These are phyloP conservation scores for Centrapalus pauciflorus DNA, from an alignment of 129 eudicot species.

Conservation along the genomic window DNA sequence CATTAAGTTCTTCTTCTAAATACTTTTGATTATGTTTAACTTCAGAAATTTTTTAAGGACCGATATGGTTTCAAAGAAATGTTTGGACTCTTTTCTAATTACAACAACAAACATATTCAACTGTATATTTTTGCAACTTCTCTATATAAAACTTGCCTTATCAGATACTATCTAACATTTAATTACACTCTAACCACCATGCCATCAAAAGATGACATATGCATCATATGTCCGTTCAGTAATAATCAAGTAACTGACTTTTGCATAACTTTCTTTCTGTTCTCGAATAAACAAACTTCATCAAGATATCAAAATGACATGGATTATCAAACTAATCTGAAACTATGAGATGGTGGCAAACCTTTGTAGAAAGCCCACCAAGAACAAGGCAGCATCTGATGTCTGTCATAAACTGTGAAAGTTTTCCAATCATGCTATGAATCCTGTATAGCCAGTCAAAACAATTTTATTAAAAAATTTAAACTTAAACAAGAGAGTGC, in stretches of 20 bases:
- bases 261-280: no score
- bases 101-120: neutral
- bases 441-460: conserved; percentile 50
- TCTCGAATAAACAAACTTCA: no score
- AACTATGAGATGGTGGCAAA: conserved; percentile 21
- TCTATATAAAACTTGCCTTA: neutral
- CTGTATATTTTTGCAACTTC: neutral
- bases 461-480: conserved; percentile 3
- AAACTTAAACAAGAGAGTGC: neutral
- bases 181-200: no score
- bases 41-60: neutral
- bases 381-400: conserved; percentile 83
- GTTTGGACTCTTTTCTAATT: neutral
- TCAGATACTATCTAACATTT: no score
- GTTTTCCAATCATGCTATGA: conserved; percentile 85
- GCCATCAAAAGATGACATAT: no score
- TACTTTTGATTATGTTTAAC: neutral
- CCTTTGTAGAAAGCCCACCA: conserved; percentile 91
- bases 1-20: neutral
- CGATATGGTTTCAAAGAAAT: neutral
- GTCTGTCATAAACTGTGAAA: conserved; percentile 74
- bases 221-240: no score
- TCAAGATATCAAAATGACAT: neutral
- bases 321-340: neutral
- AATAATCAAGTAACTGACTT: no score